phyloP scores from a whole-genome alignment of 176 grass and related monocot species.

The Musa schizocarpa region DNA sequence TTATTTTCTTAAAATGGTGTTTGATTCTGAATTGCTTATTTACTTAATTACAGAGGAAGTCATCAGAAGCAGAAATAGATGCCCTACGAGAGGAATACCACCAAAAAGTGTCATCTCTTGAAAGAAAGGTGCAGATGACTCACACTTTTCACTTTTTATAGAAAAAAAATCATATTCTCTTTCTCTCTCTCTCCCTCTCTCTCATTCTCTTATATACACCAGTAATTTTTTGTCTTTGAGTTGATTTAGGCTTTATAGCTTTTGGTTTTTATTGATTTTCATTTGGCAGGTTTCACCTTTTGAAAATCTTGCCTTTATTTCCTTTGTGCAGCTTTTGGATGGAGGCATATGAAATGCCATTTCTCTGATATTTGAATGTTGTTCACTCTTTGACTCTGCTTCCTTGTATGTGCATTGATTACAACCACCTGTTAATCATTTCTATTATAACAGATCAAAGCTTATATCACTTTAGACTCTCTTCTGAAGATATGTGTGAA shows the following conservation, averaged over 20 bases:
- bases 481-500: no score
- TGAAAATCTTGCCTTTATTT: background rate
- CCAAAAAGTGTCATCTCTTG: constrained; percentile 93
- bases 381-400: no score
- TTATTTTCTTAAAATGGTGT: background rate
- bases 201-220: background rate
- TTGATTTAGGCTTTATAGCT: background rate
- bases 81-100: constrained; percentile 87
- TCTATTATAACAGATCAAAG: no score
- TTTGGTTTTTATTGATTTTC: background rate
- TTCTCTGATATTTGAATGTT: background rate
- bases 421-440: no score
- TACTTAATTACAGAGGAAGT: constrained; percentile 53
- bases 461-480: no score
- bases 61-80: constrained; percentile 73
- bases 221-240: background rate
- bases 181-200: no score
- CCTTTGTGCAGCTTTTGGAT: background rate
- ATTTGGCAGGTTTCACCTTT: background rate
- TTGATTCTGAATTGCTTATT: constrained; percentile 17
- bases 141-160: background rate
- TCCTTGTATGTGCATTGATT: no score
- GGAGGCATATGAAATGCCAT: background rate
- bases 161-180: no score
- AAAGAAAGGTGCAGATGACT: constrained; percentile 74